A percentile compares a stretch with the other conserved stretches of the same genome.
Evolutionary conservation across 108 stramenopile genomes (phyloP).

Genomic region (Mediolabrus comicus): DNA sequence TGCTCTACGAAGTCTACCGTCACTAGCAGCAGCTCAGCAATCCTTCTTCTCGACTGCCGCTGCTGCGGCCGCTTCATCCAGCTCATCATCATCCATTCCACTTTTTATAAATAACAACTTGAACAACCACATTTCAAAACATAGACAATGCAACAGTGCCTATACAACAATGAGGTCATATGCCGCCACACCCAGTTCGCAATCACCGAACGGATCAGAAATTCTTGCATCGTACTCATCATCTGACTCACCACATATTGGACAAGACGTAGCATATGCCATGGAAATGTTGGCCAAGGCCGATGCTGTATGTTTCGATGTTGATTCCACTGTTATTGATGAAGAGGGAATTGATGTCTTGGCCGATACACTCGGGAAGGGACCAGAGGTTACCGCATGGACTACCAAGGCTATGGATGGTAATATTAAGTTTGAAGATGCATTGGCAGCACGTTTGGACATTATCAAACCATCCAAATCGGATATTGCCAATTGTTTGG

Average conservation of each 20-base stretch:
- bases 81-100: constrained; percentile 3
- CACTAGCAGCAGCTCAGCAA: constrained; percentile 13
- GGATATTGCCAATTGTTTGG: constrained; percentile 67
- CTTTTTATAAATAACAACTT: too few relatives aligned
- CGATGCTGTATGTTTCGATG: constrained; percentile 97
- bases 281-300: constrained; percentile 75
- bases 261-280: constrained; percentile 56
- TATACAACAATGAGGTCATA: background rate
- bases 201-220: background rate
- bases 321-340: constrained; percentile 94
- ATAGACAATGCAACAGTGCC: constrained; percentile 2
- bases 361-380: constrained; percentile 93
- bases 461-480: constrained; percentile 80
- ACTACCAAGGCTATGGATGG: constrained; percentile 98
- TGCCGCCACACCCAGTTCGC: background rate
- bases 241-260: constrained; percentile 16
- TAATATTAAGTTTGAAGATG: constrained; percentile 94
- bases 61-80: background rate
- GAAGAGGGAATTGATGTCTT: constrained; percentile 99
- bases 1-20: constrained; percentile 27
- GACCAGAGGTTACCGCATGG: constrained; percentile 87
- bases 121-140: background rate
- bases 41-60: constrained; percentile 2
- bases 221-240: constrained; percentile 1
- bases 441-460: constrained; percentile 84